A percentile compares a stretch with the other conserved stretches of the same genome.
phyloP scores from a whole-genome alignment of 1,284 basidiomycete genomes.

The Rhodotorula sp. region DNA sequence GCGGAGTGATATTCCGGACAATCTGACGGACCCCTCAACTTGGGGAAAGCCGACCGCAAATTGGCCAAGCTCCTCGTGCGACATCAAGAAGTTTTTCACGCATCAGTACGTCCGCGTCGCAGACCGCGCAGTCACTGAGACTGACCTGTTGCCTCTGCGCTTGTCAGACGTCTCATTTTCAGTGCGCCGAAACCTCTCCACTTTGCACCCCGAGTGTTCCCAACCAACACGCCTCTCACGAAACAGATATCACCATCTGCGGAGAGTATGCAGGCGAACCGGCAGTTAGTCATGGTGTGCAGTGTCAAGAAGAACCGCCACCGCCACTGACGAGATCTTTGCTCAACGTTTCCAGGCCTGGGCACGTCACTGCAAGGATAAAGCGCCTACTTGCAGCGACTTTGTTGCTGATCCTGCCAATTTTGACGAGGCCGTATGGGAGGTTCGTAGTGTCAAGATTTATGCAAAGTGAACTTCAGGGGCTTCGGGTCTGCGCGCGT shows the following conservation, averaged over 20 bases:
- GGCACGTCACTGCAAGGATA: constrained; percentile 1
- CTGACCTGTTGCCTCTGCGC: background rate
- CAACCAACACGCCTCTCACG: background rate
- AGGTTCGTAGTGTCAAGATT: constrained; percentile 8
- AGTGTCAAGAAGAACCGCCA: no score
- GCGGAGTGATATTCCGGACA: constrained; percentile 3
- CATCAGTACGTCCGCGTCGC: background rate
- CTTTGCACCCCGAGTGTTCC: no score
- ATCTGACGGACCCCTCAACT: constrained; percentile 1
- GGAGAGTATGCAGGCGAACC: constrained; percentile 17
- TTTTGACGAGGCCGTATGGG: constrained; percentile 17
- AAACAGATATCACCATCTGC: background rate
- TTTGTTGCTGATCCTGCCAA: constrained; percentile 4
- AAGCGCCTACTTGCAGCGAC: constrained; percentile 9
- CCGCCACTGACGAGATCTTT: background rate
- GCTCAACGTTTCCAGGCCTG: background rate
- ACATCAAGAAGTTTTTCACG: constrained; percentile 13
- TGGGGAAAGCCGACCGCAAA: constrained; percentile 22
- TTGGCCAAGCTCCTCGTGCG: constrained; percentile 9
- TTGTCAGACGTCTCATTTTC: background rate
- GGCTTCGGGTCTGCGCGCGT: no score
- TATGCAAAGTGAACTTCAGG: background rate
- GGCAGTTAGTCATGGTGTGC: background rate
- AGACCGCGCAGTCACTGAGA: background rate
- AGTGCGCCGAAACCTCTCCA: background rate